Percentiles rank a stretch among this genome's conserved stretches.
Conservation (phyloP, 192 early-diverging fungal genomes). For the Chytriomyces sp. region DNA sequence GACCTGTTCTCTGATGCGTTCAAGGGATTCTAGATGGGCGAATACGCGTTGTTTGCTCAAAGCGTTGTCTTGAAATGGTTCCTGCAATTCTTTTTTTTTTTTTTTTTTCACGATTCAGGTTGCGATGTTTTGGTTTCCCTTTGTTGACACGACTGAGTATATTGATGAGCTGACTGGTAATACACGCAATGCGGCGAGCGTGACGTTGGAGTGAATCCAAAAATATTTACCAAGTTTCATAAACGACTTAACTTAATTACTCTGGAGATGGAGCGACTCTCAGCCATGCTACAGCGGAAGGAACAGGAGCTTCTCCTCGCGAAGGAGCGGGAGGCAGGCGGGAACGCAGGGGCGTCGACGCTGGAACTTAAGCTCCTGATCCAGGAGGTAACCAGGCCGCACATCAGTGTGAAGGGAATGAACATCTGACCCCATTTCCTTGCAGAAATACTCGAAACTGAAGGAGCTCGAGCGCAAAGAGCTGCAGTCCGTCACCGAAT, state of each 20-base stretch:
- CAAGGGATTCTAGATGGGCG: conserved; percentile 16
- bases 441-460: neutral
- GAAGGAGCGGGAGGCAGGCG: conserved; percentile 4
- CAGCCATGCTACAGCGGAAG: conserved; percentile 21
- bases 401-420: neutral
- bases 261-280: conserved; percentile 22
- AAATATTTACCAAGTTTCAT: too few species aligned
- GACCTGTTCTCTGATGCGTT: conserved; percentile 31
- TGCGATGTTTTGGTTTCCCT: too few species aligned
- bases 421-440: neutral
- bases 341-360: conserved; percentile 2
- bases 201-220: too few species aligned
- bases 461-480: neutral
- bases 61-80: too few species aligned
- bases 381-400: neutral
- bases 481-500: neutral
- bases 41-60: too few species aligned
- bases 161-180: too few species aligned
- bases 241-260: too few species aligned
- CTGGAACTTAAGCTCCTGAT: conserved; percentile 30
- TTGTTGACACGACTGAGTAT: too few species aligned
- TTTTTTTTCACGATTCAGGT: too few species aligned
- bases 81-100: too few species aligned
- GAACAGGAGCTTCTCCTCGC: conserved; percentile 23
- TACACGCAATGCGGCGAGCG: too few species aligned